Base-by-base conservation (phyloP, 140 eudicot genomes). In the Stevia rebaudiana region DNA sequence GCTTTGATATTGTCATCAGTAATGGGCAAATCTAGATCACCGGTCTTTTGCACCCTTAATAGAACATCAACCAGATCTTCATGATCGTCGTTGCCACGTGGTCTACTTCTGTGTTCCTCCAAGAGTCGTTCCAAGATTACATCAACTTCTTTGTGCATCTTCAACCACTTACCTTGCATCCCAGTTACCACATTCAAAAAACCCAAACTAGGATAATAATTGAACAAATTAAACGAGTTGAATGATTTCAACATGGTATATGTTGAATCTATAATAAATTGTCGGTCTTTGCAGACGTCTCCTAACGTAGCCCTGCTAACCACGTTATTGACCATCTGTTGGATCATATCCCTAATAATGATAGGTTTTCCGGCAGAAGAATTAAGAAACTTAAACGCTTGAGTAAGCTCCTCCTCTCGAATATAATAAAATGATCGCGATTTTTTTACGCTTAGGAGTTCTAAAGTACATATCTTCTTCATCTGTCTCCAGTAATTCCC, bases 1-100 rank as follows among this genome's bases (percentile, higher is more conserved):
- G 80, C 86, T 74, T 81, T 81, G 73, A 81, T 67, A 44, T 70
- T 67, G 49, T 70, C 49, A 15, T 47, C 46, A 0, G 69, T 59
- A 21, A 81, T 43, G 21, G 74, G 72, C 12, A 73, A 10, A 16
- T 77, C 75, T 0, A 51, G 67, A 3, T 55, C 78, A 15, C 69
- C 69, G 11, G 48, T 55, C 8, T 69, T 56, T 75, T 81, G 61
- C 19, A 73, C 13, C 49, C 77, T 60, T 31, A 81, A 35, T 4
- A 81, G 70, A 51, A 74, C 78, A 61, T 77, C 78, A 37, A 81
- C 73, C 2, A 74, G 73, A 70, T 81, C 80, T 65, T 81, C 83
- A 0, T 74, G 41, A 19, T 47, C 61, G 2, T 25, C 15, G 25
- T 12, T 49, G 23, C 23, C 6, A 4, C 21, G 1, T 17, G 23